Conservation (phyloP, 192 early-diverging fungal species). For the Allomyces macrogynus region DNA sequence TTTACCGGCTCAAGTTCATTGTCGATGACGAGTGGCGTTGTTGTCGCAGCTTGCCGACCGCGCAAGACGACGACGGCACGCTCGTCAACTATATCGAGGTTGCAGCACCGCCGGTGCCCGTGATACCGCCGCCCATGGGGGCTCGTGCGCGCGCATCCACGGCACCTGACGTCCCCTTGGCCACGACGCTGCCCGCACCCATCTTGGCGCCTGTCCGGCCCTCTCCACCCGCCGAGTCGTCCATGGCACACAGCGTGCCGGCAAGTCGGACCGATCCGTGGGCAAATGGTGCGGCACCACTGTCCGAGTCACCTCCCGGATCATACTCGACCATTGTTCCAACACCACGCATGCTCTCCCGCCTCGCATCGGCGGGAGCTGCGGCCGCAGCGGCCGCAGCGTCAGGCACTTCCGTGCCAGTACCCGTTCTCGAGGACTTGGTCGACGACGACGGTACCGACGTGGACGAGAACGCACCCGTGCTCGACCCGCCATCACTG, state of each 20-base stretch:
- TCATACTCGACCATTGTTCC: background rate
- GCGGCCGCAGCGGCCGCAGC: too few species aligned
- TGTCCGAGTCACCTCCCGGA: background rate
- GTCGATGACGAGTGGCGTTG: constrained; percentile 98
- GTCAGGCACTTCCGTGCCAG: too few species aligned
- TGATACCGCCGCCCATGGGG: constrained; percentile 12
- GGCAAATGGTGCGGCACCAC: background rate
- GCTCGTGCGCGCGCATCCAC: background rate
- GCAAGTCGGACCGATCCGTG: background rate
- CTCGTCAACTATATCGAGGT: constrained; percentile 89
- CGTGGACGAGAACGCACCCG: too few species aligned
- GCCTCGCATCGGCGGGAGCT: too few species aligned
- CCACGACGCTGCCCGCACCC: background rate
- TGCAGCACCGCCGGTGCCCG: constrained; percentile 12
- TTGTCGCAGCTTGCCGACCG: constrained; percentile 69
- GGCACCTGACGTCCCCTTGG: background rate
- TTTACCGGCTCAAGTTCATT: constrained; percentile 91
- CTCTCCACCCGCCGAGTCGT: background rate
- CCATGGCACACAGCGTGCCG: background rate
- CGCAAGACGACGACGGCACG: constrained; percentile 84
- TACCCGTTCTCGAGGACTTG: too few species aligned
- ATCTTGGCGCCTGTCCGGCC: background rate
- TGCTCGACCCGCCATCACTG: background rate
- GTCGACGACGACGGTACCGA: too few species aligned
- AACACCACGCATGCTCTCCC: too few species aligned